phyloP scores from a whole-genome alignment of 1,284 basidiomycete species.

The Porodaedalea pini region DNA sequence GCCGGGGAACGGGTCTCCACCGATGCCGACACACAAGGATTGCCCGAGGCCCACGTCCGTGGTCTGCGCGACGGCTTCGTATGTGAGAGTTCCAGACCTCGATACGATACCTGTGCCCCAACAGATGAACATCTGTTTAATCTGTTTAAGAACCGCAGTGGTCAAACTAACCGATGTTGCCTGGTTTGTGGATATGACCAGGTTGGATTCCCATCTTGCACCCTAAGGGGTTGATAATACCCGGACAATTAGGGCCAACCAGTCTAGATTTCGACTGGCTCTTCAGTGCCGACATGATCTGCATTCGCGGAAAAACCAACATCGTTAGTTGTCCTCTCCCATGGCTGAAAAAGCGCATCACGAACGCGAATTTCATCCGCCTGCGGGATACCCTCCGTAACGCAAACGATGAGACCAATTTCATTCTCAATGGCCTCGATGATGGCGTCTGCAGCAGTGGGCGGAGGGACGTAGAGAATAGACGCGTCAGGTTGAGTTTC shows the following conservation, averaged over 20 bases:
- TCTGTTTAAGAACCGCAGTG: not conserved
- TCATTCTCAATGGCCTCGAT: conserved; percentile 97
- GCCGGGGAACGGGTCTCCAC: conserved; percentile 98
- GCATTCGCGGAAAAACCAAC: not conserved
- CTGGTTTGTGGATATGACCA: conserved; percentile 94
- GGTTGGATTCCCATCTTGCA: conserved; percentile 99
- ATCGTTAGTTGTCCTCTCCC: conserved; percentile 11
- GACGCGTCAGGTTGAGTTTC: conserved; percentile 87
- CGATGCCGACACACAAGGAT: conserved; percentile 95
- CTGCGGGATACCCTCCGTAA: conserved; percentile 97
- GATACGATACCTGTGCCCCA: conserved; percentile 82
- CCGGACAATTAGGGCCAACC: conserved; percentile 97
- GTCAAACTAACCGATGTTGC: conserved; percentile 73
- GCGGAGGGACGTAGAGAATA: conserved; percentile 94
- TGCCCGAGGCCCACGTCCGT: conserved; percentile 96
- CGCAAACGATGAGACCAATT: conserved; percentile 93
- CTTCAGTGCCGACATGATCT: conserved; percentile 93
- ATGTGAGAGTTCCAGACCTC: conserved; percentile 91
- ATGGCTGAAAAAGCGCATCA: conserved; percentile 25
- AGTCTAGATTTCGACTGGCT: conserved; percentile 94
- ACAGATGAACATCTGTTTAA: conserved; percentile 16
- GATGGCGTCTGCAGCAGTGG: conserved; percentile 90
- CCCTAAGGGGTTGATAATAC: conserved; percentile 94
- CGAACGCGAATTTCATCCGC: conserved; percentile 85
- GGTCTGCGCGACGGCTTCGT: conserved; percentile 92